Evolutionary conservation across 1,139 yeast species (phyloP).

Genomic region (Magnusiomyces paraingens): DNA sequence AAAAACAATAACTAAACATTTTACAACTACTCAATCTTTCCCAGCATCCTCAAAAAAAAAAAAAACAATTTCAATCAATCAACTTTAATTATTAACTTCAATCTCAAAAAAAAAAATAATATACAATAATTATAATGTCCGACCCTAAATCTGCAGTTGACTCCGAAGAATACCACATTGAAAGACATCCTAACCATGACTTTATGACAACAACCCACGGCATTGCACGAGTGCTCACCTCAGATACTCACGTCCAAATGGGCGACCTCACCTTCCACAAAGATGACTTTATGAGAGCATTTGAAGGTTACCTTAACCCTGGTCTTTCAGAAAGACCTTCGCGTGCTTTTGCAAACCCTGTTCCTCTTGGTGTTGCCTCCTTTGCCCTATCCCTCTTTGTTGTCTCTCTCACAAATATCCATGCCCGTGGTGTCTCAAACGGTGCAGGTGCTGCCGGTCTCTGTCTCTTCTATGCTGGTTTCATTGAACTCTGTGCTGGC

Average conservation of each 20-base stretch:
- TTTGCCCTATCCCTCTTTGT: slow-evolving; percentile 84
- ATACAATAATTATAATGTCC: not conserved
- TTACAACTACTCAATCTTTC: too few species aligned
- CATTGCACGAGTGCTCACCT: slow-evolving; percentile 7
- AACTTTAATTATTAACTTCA: too few species aligned
- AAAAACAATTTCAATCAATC: too few species aligned
- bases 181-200: slow-evolving; percentile 5
- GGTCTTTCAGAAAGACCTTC: slow-evolving; percentile 59
- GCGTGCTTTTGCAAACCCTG: slow-evolving; percentile 78
- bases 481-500: slow-evolving; percentile 64
- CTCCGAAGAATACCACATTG: slow-evolving; percentile 2
- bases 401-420: slow-evolving; percentile 56
- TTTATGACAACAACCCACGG: not conserved
- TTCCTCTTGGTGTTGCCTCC: slow-evolving; percentile 78
- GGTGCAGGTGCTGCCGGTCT: slow-evolving; percentile 56
- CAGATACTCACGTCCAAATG: slow-evolving; percentile 46
- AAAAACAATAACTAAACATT: too few species aligned
- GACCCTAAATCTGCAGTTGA: not conserved
- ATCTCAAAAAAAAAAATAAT: too few species aligned
- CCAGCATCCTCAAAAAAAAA: too few species aligned
- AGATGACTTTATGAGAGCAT: slow-evolving; percentile 55
- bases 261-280: slow-evolving; percentile 66
- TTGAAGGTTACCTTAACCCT: slow-evolving; percentile 68
- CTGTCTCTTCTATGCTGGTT: slow-evolving; percentile 76
- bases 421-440: slow-evolving; percentile 51